Evolutionary conservation across 139 green algal genomes (phyloP), one percentile per base, ranked within the genome.

Genomic region (Chlorella ohadii): DNA sequence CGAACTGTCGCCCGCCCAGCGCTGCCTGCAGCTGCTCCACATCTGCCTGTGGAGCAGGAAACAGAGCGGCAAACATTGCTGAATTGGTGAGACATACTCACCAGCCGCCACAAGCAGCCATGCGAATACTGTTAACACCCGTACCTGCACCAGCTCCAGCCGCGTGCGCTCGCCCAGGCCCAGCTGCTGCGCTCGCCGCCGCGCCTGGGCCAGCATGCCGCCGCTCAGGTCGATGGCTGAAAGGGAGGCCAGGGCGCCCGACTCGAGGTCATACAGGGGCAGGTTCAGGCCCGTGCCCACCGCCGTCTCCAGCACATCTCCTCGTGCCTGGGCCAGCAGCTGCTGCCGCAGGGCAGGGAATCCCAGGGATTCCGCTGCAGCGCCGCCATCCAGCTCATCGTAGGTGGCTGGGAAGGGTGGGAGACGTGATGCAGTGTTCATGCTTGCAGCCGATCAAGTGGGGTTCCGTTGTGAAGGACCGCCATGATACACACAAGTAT

Each of bases 231-330:
- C 94, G 34, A 90, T 88, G 6, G 92, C 84, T 0, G 87, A 92
- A 6, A 96, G 59, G 4, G 79, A 86, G 20, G 31, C 78, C 25
- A 90, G 63, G 4, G n/a, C 25, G 9, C 31, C 17, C 1, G 39
- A 33, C 25, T 71, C 51, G 51, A 59, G 51, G 51, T 59, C 44
- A 77, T 96, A 97, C 79, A 93, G 88, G 13, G 73, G 81, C 34
- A 97, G 75, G 78, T 96, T 97, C 4, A 94, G 73, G 5, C 93
- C 93, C 4, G 94, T 97, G 33, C 94, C 94, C 16, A 91, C 91
- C 19, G 80, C 92, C 9, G 93, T 87, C 56, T 97, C 94, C 72
- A 97, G 76, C 20, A 96, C 91, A 31, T 94, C 44, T 25, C 79
- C 79, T 2, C 90, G 85, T 33, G 86, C 86, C 28, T 57, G 20